phyloP scores from a whole-genome alignment of 352 stramenopile genomes.

The Elongisporangium anandrum region DNA sequence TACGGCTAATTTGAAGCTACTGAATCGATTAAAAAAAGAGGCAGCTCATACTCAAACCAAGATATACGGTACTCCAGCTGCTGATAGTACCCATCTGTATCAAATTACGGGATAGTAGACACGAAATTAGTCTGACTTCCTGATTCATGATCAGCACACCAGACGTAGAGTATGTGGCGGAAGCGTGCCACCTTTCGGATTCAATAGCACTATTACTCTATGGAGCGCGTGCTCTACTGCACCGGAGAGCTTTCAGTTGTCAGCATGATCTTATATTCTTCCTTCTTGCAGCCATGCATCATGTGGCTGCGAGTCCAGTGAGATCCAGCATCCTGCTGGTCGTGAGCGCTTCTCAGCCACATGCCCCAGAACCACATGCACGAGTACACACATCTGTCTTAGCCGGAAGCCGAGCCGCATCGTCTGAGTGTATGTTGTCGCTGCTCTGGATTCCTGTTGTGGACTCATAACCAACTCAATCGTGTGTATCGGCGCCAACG shows the following conservation, averaged over 20 bases:
- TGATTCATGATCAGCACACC: neutral
- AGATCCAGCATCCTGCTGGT: neutral
- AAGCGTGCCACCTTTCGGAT: neutral
- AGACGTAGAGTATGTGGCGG: neutral
- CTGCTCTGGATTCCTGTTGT: neutral
- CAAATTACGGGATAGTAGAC: neutral
- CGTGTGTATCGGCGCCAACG: neutral
- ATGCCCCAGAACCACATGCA: too few relatives aligned
- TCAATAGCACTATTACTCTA: too few relatives aligned
- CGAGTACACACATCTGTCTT: neutral
- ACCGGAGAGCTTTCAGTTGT: neutral
- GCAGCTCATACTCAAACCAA: neutral
- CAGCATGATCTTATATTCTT: neutral
- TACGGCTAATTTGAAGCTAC: neutral
- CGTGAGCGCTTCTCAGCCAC: neutral
- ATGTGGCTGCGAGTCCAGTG: neutral
- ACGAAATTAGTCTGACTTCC: neutral
- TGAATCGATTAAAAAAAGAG: neutral
- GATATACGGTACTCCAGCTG: neutral
- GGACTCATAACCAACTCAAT: neutral
- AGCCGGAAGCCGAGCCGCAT: neutral
- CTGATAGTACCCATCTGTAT: neutral
- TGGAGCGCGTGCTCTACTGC: too few relatives aligned
- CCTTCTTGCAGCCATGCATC: neutral
- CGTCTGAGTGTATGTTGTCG: too few relatives aligned